Base-by-base conservation (phyloP, 169 alveolate species). In the Amoebophrya sp. region DNA sequence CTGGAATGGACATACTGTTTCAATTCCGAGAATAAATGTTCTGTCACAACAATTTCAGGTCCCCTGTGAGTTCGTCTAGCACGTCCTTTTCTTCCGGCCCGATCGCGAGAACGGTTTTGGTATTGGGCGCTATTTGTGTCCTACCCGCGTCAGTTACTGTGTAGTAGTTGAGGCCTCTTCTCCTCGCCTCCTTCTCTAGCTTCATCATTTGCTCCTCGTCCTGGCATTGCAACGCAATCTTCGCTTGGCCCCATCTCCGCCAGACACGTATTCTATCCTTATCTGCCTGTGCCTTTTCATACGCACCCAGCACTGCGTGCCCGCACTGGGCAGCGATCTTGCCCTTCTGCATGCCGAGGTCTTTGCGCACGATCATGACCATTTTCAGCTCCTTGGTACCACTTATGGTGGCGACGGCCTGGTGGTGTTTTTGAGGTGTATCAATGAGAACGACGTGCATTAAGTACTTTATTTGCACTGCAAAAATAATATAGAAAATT, bases 251-350 rank as follows among this genome's bases (percentile, higher is more conserved):
- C 0, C 90, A 83, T 40, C 47, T 32, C 33, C 12, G 29, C 55
- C 53, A 38, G 54, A 1, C 54, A 12, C 40, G 33, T 12, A 23
- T 7, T 14, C 89, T 14, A 32, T 7, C 89, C 3, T 7, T 39
- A 32, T 53, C 39, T 77, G 89, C 90, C 32, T 93, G 55, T 12
- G 77, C 89, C 29, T 35, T 32, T 55, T 93, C 83, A 92, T 94
- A 94, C 39, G 95, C 95, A 25, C 98, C 98, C 32, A 96, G 91
- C 90, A 95, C 93, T 39, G 97, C 98, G 93, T 96, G 98, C 0
- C 96, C 96, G 39, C 97, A 95, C 93, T 96, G 96, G n/a, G 98
- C 98, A 0, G 97, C 96, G 25, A 96, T 95, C 94, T 96, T 96
- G 25, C 98, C 98, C 89, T 95, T 94, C 77, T 96, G 96, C 98